Percentiles rank a stretch among this genome's conserved stretches.
Conservation (phyloP, 2,329 filamentous ascomycete genomes). For the Paracamarosporium sp. region DNA sequence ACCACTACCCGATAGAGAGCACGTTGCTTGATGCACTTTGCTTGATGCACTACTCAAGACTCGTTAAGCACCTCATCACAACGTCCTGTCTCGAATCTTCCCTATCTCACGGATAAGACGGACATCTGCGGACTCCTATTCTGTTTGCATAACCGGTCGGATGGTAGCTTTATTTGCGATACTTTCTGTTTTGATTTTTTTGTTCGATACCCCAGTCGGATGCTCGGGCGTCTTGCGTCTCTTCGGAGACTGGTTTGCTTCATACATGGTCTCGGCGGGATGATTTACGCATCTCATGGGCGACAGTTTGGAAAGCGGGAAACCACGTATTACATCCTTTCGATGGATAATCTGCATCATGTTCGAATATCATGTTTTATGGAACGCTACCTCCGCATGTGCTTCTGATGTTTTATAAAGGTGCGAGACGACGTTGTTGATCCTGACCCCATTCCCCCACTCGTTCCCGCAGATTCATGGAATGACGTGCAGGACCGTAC, state of each 20-base stretch:
- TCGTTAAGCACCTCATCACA: neutral
- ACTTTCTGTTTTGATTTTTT: neutral
- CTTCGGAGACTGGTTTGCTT: neutral
- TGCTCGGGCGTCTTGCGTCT: neutral
- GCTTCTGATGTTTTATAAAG: neutral
- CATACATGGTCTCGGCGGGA: neutral
- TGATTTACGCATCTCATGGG: neutral
- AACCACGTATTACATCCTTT: neutral
- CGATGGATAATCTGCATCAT: neutral
- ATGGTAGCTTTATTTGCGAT: neutral
- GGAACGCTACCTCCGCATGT: neutral
- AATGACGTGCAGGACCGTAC: neutral
- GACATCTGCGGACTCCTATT: neutral
- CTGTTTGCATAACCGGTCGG: neutral
- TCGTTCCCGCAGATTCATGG: neutral
- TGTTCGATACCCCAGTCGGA: slow-evolving; percentile 2
- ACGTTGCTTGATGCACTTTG: neutral
- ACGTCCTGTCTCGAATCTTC: neutral
- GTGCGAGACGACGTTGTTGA: neutral
- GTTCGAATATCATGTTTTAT: neutral
- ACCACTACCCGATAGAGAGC: neutral
- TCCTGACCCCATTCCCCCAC: neutral
- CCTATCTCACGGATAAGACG: neutral
- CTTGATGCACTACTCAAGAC: neutral
- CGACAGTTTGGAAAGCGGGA: neutral